Evolutionary conservation across 2,329 filamentous ascomycete genomes (phyloP), one percentile per base, ranked within the genome.

Genomic region (Monosporascus cannonballus): DNA sequence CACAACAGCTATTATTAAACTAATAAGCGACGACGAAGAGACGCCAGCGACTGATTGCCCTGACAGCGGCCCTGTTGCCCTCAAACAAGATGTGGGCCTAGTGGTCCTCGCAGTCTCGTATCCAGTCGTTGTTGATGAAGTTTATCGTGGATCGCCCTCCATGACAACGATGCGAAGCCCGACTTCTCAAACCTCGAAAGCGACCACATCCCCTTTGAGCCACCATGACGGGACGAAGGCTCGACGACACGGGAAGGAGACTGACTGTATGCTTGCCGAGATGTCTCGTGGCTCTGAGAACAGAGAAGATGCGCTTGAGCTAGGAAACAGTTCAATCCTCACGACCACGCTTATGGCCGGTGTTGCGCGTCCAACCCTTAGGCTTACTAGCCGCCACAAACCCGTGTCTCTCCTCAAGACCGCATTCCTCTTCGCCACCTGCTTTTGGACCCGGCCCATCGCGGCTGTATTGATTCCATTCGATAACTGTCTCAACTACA

Each of bases 401-500:
- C 18, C 25, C 17, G 53, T 51, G 30, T 47, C 45, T 50, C 49
- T 54, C 50, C 30, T 55, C 37, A 37, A 48, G 25, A 36, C 54
- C 34, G n/a, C 55, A 44, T 51, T 76, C 50, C 56, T 76, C 53
- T 50, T 74, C 46, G 54, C 80, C 46, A 60, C 69, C 51, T 64
- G 69, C 52, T 60, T 73, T 25, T 63, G 72, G 54, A 52, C 72
- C 8, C 65, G 67, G 44, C 76, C 80, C 8, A 75, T 71, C 25
- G 68, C 73, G 41, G 89, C 87, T 48, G 90, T 84, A 45, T 81
- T 84, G 61, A 73, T 96, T 55, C 76, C 83, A 53, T 94, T 95
- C 70, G 78, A 87, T n/a, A 96, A 96, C 71, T 99, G 93, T 72
- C 77, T 96, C 30, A 70, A 76, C 47, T 75, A 79, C 54, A 78